Evolutionary conservation across 495 filamentous ascomycete species (phyloP), one percentile per base, ranked within the genome.

Genomic region (Talaromyces proteolyticus): DNA sequence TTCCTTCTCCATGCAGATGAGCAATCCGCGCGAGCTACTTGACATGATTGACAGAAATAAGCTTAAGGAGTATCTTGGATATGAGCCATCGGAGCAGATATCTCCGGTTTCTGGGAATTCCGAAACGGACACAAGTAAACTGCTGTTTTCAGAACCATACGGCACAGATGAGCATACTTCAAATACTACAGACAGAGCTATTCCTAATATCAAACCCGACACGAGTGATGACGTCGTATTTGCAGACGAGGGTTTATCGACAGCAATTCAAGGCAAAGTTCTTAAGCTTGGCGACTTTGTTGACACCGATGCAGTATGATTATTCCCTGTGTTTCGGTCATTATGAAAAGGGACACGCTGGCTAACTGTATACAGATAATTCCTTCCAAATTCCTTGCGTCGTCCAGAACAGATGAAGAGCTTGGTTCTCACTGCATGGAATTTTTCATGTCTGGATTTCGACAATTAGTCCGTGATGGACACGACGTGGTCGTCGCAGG

Each of bases 231-330:
- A n/a, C n/a, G n/a, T n/a, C n/a, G n/a, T n/a, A n/a, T n/a, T n/a
- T n/a, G n/a, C n/a, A n/a, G n/a, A n/a, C n/a, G n/a, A n/a, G n/a
- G n/a, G n/a, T n/a, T n/a, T n/a, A n/a, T n/a, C n/a, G n/a, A n/a
- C n/a, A n/a, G n/a, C n/a, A n/a, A 49, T 49, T 6, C 10, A 34
- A 22, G 36, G 62, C 16, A 65, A 56, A 40, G 50, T 64, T n/a
- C 57, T 60, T 22, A 24, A 20, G 14, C 51, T 68, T 4, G 64
- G 64, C 4, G 62, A 65, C 45, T 64, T 62, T 52, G 56, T 68
- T 44, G 64, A 68, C 50, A 68, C 64, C 19, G 62, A 68, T 47
- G 59, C 59, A 17, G 52, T 44, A 51, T 29, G 38, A 18, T 21
- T 18, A 10, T 43, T 37, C 43, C 44, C 7, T 16, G 6, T 10